Percentiles rank a stretch among this genome's conserved stretches.
Conservation (phyloP, 2,329 filamentous ascomycete genomes). For the Teratosphaeria viscida region DNA sequence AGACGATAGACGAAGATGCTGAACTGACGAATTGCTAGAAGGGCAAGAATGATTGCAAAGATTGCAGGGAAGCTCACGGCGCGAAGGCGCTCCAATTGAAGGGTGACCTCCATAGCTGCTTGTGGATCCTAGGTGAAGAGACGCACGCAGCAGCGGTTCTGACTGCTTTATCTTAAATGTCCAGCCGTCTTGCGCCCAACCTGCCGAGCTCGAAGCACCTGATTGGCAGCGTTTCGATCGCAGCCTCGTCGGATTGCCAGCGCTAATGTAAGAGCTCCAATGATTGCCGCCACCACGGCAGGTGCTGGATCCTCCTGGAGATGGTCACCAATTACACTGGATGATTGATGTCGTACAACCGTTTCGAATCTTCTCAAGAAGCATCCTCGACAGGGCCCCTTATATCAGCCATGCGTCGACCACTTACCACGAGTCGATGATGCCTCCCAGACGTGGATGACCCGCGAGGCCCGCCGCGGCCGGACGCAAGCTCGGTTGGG, state of each 20-base stretch:
- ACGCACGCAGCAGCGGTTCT: not conserved
- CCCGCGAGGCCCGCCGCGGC: not conserved
- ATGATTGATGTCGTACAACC: not conserved
- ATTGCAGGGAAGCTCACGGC: not conserved
- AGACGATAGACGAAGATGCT: constrained; percentile 2
- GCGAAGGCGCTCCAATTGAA: not conserved
- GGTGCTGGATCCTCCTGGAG: not conserved
- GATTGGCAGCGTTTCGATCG: not conserved
- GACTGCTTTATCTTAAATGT: not conserved
- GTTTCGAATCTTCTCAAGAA: not conserved
- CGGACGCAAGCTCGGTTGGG: not conserved
- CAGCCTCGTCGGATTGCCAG: not conserved
- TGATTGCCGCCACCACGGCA: not conserved
- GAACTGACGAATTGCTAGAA: not conserved
- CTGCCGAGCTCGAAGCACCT: not conserved
- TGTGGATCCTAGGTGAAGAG: not conserved
- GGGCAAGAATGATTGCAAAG: not conserved
- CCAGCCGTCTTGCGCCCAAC: not conserved
- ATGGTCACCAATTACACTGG: too few species aligned
- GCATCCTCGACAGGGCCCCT: not conserved
- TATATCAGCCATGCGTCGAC: not conserved
- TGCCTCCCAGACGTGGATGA: not conserved
- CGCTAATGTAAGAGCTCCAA: not conserved
- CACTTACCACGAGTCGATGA: not conserved
- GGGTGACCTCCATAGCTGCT: not conserved